Conservation (phyloP, 169 alveolate species). For the Cryptosporidium meleagridis region DNA sequence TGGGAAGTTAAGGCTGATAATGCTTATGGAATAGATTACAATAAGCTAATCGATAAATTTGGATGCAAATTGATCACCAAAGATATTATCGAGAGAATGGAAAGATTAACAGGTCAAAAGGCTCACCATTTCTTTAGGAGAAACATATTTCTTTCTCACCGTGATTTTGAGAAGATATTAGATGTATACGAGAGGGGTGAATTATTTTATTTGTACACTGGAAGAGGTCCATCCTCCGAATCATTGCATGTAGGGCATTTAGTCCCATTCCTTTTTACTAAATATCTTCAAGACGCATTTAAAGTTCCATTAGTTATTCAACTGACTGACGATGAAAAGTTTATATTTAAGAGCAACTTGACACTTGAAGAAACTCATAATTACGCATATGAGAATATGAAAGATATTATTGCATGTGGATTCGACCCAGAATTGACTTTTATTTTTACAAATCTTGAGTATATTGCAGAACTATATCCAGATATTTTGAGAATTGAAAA, state of each 20-base stretch:
- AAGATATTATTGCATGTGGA: conserved; percentile 99
- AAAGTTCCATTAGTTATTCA: conserved; percentile 98
- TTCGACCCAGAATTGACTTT: conserved; percentile 97
- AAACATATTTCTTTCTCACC: conserved; percentile 97
- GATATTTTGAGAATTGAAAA: conserved; percentile 93
- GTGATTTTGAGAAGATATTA: conserved; percentile 94
- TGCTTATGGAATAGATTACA: conserved; percentile 90
- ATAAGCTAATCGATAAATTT: conserved; percentile 92
- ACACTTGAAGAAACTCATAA: conserved; percentile 87
- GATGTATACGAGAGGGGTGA: conserved; percentile 92
- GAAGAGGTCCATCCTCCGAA: conserved; percentile 99
- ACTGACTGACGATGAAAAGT: conserved; percentile 99
- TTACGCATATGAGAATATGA: conserved; percentile 95
- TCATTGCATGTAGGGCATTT: conserved; percentile 98
- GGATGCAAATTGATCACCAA: conserved; percentile 92
- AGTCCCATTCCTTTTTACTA: conserved; percentile 97
- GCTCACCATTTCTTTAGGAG: conserved; percentile 87
- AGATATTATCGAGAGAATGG: conserved; percentile 86
- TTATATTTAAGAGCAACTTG: conserved; percentile 93
- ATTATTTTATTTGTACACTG: conserved; percentile 96
- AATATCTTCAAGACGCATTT: conserved; percentile 96
- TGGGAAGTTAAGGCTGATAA: conserved; percentile 75
- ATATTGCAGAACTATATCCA: conserved; percentile 86
- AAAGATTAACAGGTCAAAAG: conserved; percentile 79
- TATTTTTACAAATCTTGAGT: conserved; percentile 89